Base-by-base conservation (phyloP, 164 flowering plant genomes). In the Kingdonia uniflora region DNA sequence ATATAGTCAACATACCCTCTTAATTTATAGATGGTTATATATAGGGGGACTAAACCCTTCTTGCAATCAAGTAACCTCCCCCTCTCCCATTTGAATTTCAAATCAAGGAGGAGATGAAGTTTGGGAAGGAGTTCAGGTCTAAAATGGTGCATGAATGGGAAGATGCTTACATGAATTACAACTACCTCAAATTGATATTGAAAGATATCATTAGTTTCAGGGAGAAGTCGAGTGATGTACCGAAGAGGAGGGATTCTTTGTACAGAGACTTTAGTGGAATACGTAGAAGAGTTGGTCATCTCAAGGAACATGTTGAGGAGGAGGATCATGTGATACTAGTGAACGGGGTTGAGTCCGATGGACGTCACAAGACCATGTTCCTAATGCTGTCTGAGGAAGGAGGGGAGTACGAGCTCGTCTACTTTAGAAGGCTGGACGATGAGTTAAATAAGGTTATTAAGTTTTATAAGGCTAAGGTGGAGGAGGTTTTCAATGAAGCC, bases 361-460 rank as follows among this genome's bases (percentile, higher is more conserved):
- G 41, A 25, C 6, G 26, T 8, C 76, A 70, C 45, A 74, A 80
- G 62, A 79, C 82, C 1, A 68, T 59, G 68, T 77, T 86, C 29
- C 58, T 83, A 2, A 73, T 46, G 77, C 37, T 77, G 0, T 42
- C 78, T 0, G 85, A 71, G 0, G 67, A 61, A 15, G 87, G 87
- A 19, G 87, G 76, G 1, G 82, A 77, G 37, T 22, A 52, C 1
- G 90, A 86, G 70, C 51, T 66, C 11, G 45, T 65, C 51, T 83
- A 73, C 57, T 86, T 86, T 35, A 58, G 61, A n/a, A n/a, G n/a
- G n/a, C n/a, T n/a, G n/a, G n/a, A n/a, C n/a, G n/a, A n/a, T n/a
- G n/a, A n/a, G n/a, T 78, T 86, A 42, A 83, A 86, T 50, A 86
- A 83, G 40, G 86, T 80, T 2, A 16, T 63, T 1, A 39, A 22